Conservation (phyloP, 805 yeast genomes). For the Candida insectorum region DNA sequence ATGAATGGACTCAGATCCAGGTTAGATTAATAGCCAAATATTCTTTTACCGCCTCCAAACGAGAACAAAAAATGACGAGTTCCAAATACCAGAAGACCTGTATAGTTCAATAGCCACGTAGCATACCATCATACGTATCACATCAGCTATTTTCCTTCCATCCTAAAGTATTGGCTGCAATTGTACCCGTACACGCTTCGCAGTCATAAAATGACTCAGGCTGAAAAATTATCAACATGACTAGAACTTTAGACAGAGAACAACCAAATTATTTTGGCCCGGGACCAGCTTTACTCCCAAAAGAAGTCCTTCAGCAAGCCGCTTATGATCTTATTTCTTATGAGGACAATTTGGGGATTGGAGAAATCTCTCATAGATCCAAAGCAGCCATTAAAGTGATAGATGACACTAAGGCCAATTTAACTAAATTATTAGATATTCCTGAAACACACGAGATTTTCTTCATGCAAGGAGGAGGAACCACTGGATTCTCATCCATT, state of each 20-base stretch:
- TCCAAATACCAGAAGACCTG: too few species aligned
- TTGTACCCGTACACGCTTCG: neutral
- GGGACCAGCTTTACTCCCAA: slow-evolving; percentile 95
- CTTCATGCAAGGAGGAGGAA: slow-evolving; percentile 97
- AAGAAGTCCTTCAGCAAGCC: slow-evolving; percentile 80
- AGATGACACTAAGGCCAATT: slow-evolving; percentile 67
- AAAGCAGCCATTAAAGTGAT: slow-evolving; percentile 75
- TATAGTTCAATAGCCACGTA: too few species aligned
- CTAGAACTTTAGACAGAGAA: slow-evolving; percentile 47
- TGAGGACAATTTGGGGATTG: slow-evolving; percentile 79
- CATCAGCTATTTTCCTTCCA: too few species aligned
- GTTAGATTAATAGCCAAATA: slow-evolving; percentile 1
- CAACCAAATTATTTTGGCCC: slow-evolving; percentile 91
- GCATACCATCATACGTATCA: too few species aligned
- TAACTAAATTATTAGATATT: slow-evolving; percentile 61
- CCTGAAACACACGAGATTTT: slow-evolving; percentile 94
- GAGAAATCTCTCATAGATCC: slow-evolving; percentile 96
- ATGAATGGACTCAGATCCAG: slow-evolving; percentile 35
- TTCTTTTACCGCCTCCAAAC: neutral
- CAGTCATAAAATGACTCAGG: slow-evolving; percentile 8
- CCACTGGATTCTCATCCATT: slow-evolving; percentile 88
- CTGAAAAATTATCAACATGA: slow-evolving; percentile 1
- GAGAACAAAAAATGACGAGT: neutral
- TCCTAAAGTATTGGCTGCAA: neutral
- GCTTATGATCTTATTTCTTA: slow-evolving; percentile 78